Evolutionary conservation across 192 early-diverging fungal genomes (phyloP), one percentile per base, ranked within the genome.

Genomic region (Linnemannia zychae): DNA sequence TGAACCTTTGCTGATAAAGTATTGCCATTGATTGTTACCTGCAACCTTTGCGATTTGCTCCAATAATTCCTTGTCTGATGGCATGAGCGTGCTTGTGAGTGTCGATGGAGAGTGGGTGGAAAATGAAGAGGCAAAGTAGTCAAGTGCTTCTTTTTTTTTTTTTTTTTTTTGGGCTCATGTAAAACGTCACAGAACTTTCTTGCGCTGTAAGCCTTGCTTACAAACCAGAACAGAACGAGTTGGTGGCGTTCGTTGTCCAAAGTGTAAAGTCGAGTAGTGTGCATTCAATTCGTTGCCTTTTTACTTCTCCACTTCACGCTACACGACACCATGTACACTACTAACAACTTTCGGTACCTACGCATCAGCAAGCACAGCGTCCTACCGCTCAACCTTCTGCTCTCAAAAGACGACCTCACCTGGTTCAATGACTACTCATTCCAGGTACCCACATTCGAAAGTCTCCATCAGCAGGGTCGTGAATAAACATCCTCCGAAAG

Each of bases 361-460:
- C 83, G 83, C 38, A 73, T 85, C 44, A 79, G 65, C 71, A 85
- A 85, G 50, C 72, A 68, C 3, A 79, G 37, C n/a, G 77, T 79
- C 24, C 47, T 85, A 13, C 76, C 77, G 20, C 46, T 85, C 33
- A 85, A 85, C 70, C 65, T 85, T 2, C 36, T 79, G 4, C 83
- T 85, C 31, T 47, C 83, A 46, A 79, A 85, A 33, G 83, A 85
- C 17, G 83, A 85, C 48, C 50, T 85, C 13, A 70, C 71, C 3
- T 85, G 83, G 83, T 85, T 85, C 33, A 85, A 79, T 49, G 83
- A 85, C 48, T 79, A 76, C 44, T 49, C 83, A 17, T 79, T 85
- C 24, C 83, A 85, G 38, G 83, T 84, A 76, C 16, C 7, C 34
- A 1, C 7, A 44, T 52, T 46, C 57, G 13, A 63, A 31, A 11